Base-by-base conservation (phyloP, 441 rosid species). In the Flueggea neowawraea region DNA sequence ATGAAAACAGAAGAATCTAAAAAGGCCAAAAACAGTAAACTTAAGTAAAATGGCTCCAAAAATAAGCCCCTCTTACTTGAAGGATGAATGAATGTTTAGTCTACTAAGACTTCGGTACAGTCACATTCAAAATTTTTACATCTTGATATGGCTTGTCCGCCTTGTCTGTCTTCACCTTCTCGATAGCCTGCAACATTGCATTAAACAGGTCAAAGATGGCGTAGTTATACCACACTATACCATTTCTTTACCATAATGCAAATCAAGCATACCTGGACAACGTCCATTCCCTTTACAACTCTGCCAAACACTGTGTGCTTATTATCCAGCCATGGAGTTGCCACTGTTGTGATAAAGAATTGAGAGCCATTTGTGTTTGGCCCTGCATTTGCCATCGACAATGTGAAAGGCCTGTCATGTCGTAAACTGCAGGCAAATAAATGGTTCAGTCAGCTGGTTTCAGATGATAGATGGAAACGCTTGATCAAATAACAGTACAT, bases 351-450 rank as follows among this genome's bases (percentile, higher is more conserved):
- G 73, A 95, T 82, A 61, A 95, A 95, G 78, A 95, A 86, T 75
- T 91, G 97, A 0, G 98, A 91, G 57, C 99, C 98, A 61, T 91
- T 95, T 45, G 96, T 82, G 78, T 89, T 95, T 61, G 83, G 90
- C 58, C 98, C 97, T 12, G 96, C 97, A 73, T 91, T 94, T 64
- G 97, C 97, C 97, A 91, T 91, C 4, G 98, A 95, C 55, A 91
- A 66, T 1, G 97, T 89, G 81, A 89, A 89, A 14, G 97, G 98
- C 69, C 98, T 83, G 70, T 89, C 99, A 68, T 95, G 97, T 49
- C 92, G 84, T 66, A 95, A 78, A 80, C 97, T 93, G 91, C 70
- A 73, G 43, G 68, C 28, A 54, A 13, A 60, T 52, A 64, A 56
- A 56, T 55, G 14, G 52, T 5, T 64, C 16, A 22, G 28, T 22